Base-by-base conservation (phyloP, 2,329 filamentous ascomycete species). In the Venturia effusa region DNA sequence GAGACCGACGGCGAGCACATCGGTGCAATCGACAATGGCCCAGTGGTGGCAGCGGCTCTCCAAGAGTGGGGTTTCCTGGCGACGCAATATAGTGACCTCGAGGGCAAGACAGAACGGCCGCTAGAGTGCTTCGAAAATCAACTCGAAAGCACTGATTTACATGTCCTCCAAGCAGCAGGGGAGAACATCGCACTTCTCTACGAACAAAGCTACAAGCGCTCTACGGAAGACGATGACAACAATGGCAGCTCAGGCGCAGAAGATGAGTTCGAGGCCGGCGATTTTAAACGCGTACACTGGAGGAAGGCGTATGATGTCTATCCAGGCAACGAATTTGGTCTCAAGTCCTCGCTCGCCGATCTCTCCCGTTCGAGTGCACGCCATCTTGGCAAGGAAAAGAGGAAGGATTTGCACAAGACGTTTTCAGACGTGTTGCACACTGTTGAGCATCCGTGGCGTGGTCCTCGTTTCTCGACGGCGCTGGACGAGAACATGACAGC, bases 51-150 rank as follows among this genome's bases (percentile, higher is more conserved):
- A 3, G 88, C 90, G 0, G 89, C 90, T 0, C 78, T 95, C 1
- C 83, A 88, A 67, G 85, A 87, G 65, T 96, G 90, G 89, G 88
- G 87, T 0, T 88, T 93, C 67, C 82, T 95, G 5, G 89, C 88
- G 5, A 92, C 88, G 4, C 84, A 89, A 66, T 78, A 93, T 7
- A 87, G 92, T 3, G 89, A 93, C 69, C 80, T 92, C 54, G 85
- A 89, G 68, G 82, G 83, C 19, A 81, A 86, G 66, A 90, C 88
- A 39, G 86, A 90, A 67, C 77, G 84, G 34, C 88, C 89, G 19
- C 83, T 94, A 69, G 88, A 94, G 62, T 86, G 88, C 1, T 91
- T 96, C 69, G 86, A 90, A 51, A 91, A 96, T 59, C 92, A 96
- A 74, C 86, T 96, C 22, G 86, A 92, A 66, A 91, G 88, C 72